Conservation (phyloP, 2,329 filamentous ascomycete genomes). For the Xylariaceae sp. region DNA sequence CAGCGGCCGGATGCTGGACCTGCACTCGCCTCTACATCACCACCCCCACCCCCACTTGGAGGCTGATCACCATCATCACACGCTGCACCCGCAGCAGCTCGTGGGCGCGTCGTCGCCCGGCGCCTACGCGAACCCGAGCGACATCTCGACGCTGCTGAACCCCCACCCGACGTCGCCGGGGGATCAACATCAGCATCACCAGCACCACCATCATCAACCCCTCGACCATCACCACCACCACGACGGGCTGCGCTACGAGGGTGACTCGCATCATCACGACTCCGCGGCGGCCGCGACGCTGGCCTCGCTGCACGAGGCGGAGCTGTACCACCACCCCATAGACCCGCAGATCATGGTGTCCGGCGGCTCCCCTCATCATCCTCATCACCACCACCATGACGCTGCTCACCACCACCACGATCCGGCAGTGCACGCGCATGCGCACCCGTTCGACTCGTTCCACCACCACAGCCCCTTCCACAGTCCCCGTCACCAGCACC, state of each 20-base stretch:
- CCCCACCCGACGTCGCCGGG: conserved; percentile 15
- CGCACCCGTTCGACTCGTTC: too few species aligned
- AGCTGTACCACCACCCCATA: conserved; percentile 48
- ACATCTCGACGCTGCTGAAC: conserved; percentile 39
- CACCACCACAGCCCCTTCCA: conserved; percentile 18
- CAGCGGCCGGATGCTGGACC: conserved; percentile 16
- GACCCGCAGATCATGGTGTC: conserved; percentile 53
- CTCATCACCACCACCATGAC: conserved; percentile 20
- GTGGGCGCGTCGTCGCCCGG: conserved; percentile 20
- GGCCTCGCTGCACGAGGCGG: conserved; percentile 23
- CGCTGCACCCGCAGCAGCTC: conserved; percentile 20
- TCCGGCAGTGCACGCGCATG: too few species aligned
- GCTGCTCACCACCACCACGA: conserved; percentile 20
- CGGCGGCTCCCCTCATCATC: conserved; percentile 26
- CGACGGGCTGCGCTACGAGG: conserved; percentile 18
- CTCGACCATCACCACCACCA: conserved; percentile 7
- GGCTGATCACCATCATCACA: background rate
- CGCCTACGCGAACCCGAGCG: conserved; percentile 40
- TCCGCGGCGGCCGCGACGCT: conserved; percentile 15
- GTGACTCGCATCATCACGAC: conserved; percentile 5
- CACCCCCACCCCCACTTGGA: conserved; percentile 3
- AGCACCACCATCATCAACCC: conserved; percentile 7
- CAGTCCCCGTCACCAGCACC: conserved; percentile 15
- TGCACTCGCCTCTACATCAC: conserved; percentile 13
- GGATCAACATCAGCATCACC: conserved; percentile 20